Conservation (phyloP, 164 flowering plant genomes). For the Dillenia suffruticosa region DNA sequence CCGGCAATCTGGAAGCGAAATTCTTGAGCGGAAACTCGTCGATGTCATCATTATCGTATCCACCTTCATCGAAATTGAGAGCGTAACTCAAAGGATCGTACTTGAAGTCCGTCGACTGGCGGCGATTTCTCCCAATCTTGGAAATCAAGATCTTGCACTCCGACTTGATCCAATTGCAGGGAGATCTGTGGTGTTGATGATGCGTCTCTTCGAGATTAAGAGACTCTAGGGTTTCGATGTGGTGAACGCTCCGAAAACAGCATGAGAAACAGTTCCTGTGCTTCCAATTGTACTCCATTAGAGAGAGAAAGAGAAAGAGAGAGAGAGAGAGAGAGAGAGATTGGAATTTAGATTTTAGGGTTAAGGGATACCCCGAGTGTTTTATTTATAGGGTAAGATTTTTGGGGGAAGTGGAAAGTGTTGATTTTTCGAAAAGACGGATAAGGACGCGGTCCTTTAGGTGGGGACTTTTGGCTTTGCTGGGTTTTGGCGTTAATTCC, state of each 20-base stretch:
- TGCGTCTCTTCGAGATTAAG: constrained; percentile 4
- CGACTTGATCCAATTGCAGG: constrained; percentile 23
- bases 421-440: no score
- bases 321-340: background rate
- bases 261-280: constrained; percentile 16
- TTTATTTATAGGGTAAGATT: no score
- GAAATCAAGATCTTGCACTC: constrained; percentile 28
- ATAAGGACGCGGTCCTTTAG: no score
- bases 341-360: background rate
- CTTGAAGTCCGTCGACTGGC: constrained; percentile 36
- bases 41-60: constrained; percentile 1
- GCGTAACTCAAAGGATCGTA: constrained; percentile 63
- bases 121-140: constrained; percentile 18
- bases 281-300: constrained; percentile 10
- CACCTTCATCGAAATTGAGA: constrained; percentile 47
- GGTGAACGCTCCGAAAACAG: constrained; percentile 19
- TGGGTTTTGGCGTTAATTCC: no score
- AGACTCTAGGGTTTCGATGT: background rate
- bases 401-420: no score
- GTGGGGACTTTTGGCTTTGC: no score
- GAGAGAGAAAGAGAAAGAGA: constrained; percentile 1
- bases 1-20: constrained; percentile 34
- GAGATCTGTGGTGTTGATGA: constrained; percentile 27
- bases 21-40: constrained; percentile 27
- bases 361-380: no score